Evolutionary conservation across 139 green algal genomes (phyloP).

Genomic region (Klebsormidium nitens): DNA sequence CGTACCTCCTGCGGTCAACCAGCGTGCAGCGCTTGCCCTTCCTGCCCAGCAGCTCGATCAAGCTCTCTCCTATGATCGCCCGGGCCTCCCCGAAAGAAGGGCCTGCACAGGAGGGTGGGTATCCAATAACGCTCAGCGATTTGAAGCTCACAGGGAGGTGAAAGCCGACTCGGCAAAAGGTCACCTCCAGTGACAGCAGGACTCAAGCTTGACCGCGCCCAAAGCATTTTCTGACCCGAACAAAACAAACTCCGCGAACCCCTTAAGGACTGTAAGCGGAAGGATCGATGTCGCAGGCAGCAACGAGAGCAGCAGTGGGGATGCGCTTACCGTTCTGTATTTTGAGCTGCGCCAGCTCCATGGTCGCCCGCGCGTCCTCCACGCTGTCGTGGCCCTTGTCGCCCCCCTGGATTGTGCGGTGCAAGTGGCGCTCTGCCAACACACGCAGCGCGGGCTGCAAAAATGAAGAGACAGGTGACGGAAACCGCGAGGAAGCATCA

Average conservation of each 20-base stretch:
- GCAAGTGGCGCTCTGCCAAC: constrained; percentile 55
- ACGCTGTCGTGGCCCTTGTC: constrained; percentile 62
- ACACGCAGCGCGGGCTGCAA: constrained; percentile 59
- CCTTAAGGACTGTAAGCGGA: too few relatives aligned
- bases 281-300: too few relatives aligned
- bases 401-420: constrained; percentile 64
- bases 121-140: not conserved
- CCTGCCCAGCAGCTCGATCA: constrained; percentile 8
- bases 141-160: too few relatives aligned
- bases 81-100: constrained; percentile 34
- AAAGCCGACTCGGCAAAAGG: too few relatives aligned
- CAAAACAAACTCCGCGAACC: too few relatives aligned
- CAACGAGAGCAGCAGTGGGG: too few relatives aligned
- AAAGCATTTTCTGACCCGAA: too few relatives aligned
- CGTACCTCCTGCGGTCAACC: constrained; percentile 21
- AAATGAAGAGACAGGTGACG: too few relatives aligned
- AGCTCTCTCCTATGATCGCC: constrained; percentile 1
- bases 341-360: constrained; percentile 84
- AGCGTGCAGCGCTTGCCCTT: constrained; percentile 22
- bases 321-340: constrained; percentile 47
- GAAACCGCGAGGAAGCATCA: too few relatives aligned
- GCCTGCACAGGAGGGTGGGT: constrained; percentile 2
- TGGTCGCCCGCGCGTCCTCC: constrained; percentile 66
- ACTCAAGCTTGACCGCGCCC: too few relatives aligned
- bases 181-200: too few relatives aligned